Evolutionary conservation across 164 flowering plant genomes (phyloP).

Genomic region (Piper longum): DNA sequence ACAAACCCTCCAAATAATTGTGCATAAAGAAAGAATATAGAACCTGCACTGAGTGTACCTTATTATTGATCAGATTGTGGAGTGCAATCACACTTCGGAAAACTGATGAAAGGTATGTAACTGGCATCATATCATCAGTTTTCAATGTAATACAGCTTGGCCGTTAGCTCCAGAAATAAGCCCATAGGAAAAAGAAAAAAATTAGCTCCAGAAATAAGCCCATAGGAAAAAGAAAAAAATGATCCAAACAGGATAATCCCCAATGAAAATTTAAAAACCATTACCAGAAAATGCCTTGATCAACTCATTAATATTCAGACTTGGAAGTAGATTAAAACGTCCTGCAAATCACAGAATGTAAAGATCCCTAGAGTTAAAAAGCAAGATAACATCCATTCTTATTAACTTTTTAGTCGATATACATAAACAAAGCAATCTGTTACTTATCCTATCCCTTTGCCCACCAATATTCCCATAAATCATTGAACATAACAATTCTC

Average conservation of each 20-base stretch:
- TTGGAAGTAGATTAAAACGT: conserved; percentile 89
- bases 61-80: conserved; percentile 93
- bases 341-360: conserved; percentile 29
- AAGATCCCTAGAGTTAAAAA: too few species aligned
- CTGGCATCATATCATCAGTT: conserved; percentile 98
- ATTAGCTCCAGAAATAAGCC: background rate
- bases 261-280: background rate
- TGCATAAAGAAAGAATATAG: too few species aligned
- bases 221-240: background rate
- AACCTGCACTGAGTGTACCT: conserved; percentile 28
- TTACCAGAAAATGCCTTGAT: conserved; percentile 87
- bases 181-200: background rate
- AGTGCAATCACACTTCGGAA: conserved; percentile 93
- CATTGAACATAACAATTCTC: too few species aligned
- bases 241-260: background rate
- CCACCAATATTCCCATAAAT: too few species aligned
- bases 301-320: conserved; percentile 73
- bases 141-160: conserved; percentile 37
- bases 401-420: too few species aligned
- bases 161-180: background rate
- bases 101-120: conserved; percentile 88
- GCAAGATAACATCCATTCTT: background rate
- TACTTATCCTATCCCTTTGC: too few species aligned
- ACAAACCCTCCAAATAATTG: too few species aligned
- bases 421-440: too few species aligned